Evolutionary conservation across 495 filamentous ascomycete genomes (phyloP).

Genomic region (Penicillium robsamsonii): DNA sequence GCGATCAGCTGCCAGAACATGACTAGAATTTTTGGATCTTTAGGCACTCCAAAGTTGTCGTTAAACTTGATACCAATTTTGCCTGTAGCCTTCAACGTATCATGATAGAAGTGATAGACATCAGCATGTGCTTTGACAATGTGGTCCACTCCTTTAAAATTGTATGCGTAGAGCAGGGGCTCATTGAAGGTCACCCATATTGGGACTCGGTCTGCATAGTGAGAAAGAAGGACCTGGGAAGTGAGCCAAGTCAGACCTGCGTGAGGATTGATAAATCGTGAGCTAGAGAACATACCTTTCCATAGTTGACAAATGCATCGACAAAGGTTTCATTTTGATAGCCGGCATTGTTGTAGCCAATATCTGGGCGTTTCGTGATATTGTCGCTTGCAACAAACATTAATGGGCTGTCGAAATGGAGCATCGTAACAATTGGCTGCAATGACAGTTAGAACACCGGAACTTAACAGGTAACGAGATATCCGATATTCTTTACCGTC

Average conservation of each 20-base stretch:
- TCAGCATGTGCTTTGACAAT: conserved; percentile 40
- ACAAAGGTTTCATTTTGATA: conserved; percentile 37
- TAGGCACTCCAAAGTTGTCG: conserved; percentile 43
- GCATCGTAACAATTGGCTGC: conserved; percentile 41
- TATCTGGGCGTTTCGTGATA: conserved; percentile 24
- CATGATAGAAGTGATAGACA: conserved; percentile 43
- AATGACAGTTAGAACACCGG: neutral
- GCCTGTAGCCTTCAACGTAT: conserved; percentile 38
- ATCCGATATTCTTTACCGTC: neutral
- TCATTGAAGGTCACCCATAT: conserved; percentile 51
- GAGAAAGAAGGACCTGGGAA: conserved; percentile 41
- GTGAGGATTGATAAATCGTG: neutral
- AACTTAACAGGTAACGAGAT: neutral
- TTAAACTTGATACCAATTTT: conserved; percentile 42
- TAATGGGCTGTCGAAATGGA: conserved; percentile 43
- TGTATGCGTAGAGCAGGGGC: conserved; percentile 33
- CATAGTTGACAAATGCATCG: conserved; percentile 26
- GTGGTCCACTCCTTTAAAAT: conserved; percentile 32
- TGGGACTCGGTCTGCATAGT: conserved; percentile 43
- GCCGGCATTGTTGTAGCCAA: conserved; percentile 33
- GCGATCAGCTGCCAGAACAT: conserved; percentile 37
- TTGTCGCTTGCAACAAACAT: conserved; percentile 28
- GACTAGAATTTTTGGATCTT: conserved; percentile 33
- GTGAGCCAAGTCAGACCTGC: conserved; percentile 26
- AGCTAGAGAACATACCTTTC: conserved; percentile 1